Conservation (phyloP, 1,284 basidiomycete species). For the Cerrena zonata region DNA sequence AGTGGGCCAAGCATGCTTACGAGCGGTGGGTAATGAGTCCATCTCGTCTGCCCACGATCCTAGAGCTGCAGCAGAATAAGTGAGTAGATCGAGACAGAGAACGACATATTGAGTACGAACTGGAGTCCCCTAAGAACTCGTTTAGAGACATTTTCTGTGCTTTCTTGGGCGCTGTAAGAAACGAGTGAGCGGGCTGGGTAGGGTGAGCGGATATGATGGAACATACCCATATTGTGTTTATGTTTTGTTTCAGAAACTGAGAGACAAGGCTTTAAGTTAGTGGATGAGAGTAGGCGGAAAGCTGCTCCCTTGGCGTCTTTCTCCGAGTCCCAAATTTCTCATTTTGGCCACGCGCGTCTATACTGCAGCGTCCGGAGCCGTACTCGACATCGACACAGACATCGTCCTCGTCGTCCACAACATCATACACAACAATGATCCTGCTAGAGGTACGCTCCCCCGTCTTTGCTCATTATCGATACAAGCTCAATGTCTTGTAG, state of each 20-base stretch:
- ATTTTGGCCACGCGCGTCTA: not conserved
- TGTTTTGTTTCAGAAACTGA: no score
- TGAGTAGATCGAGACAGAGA: not conserved
- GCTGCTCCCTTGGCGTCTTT: not conserved
- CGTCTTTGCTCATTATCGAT: not conserved
- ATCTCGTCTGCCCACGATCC: slow-evolving; percentile 98
- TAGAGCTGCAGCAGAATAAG: slow-evolving; percentile 42
- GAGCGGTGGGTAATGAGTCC: slow-evolving; percentile 82
- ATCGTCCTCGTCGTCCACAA: slow-evolving; percentile 8
- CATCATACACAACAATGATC: slow-evolving; percentile 45
- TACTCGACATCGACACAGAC: not conserved
- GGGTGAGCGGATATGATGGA: not conserved
- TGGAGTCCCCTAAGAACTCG: slow-evolving; percentile 80
- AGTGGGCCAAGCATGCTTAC: slow-evolving; percentile 46
- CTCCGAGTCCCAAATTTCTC: not conserved
- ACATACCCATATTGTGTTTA: slow-evolving; percentile 32
- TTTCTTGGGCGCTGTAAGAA: slow-evolving; percentile 76
- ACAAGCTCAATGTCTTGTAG: slow-evolving; percentile 33
- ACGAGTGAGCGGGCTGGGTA: slow-evolving; percentile 2
- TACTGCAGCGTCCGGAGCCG: not conserved
- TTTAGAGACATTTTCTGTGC: slow-evolving; percentile 84
- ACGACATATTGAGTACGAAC: slow-evolving; percentile 46
- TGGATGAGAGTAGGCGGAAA: slow-evolving; percentile 2
- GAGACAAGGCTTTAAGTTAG: no score
- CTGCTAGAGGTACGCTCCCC: slow-evolving; percentile 54